Evolutionary conservation across 176 grass and related monocot genomes (phyloP).

Genomic region (Aegilops tauschii): DNA sequence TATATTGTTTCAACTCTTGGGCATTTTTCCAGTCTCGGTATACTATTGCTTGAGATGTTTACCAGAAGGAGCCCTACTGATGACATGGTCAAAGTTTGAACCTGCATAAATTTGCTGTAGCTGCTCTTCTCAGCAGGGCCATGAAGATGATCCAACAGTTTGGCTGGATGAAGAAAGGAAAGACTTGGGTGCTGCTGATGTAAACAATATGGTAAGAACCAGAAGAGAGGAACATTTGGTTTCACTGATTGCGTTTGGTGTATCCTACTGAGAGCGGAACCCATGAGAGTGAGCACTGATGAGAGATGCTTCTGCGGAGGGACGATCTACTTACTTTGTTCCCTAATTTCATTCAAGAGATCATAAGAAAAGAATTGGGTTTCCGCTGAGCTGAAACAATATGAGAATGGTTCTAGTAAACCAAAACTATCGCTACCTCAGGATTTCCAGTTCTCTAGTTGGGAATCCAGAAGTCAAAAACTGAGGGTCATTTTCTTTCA

Average conservation of each 20-base stretch:
- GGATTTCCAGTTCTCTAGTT: neutral
- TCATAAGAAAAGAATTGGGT: no score
- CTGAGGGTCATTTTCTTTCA: neutral
- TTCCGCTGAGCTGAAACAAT: no score
- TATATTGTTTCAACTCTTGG: neutral
- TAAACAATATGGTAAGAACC: neutral
- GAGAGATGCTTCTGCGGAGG: neutral
- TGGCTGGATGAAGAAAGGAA: neutral
- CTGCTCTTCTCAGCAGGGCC: neutral
- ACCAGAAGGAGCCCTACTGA: slow-evolving; percentile 3
- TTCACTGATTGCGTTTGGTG: neutral
- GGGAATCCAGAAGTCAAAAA: neutral
- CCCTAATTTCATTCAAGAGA: slow-evolving; percentile 1
- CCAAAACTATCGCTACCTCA: neutral
- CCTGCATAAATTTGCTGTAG: neutral
- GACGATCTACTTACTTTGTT: no score
- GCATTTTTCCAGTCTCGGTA: slow-evolving; percentile 16
- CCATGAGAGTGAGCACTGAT: neutral
- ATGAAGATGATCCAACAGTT: slow-evolving; percentile 13
- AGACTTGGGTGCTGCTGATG: neutral
- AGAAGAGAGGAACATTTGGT: neutral
- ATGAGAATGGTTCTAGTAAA: no score
- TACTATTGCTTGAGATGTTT: slow-evolving; percentile 2
- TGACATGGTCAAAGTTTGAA: slow-evolving; percentile 5
- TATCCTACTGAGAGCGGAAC: slow-evolving; percentile 29